Conservation (phyloP, 176 grass and related monocot species). For the Rhipidocladum racemiflorum region DNA sequence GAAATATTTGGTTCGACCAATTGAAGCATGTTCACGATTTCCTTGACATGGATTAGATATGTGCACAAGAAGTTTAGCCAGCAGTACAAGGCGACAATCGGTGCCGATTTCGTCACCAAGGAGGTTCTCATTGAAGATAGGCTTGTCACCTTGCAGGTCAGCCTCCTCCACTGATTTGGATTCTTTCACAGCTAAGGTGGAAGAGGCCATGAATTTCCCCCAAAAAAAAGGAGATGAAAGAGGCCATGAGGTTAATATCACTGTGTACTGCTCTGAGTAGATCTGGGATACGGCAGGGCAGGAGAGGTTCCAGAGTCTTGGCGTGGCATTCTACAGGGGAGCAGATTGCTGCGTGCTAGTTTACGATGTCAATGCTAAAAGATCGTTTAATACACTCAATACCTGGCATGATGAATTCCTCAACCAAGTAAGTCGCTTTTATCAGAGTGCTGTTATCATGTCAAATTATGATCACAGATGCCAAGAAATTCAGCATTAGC, state of each 20-base stretch:
- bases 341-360: slow-evolving; percentile 91
- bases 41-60: slow-evolving; percentile 58
- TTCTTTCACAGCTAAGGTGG: not conserved
- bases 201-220: not conserved
- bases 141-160: slow-evolving; percentile 91
- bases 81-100: slow-evolving; percentile 96
- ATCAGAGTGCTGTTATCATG: not conserved
- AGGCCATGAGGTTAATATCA: not conserved
- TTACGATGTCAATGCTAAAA: slow-evolving; percentile 88
- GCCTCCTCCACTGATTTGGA: not conserved
- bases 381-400: slow-evolving; percentile 69
- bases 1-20: not conserved
- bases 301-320: slow-evolving; percentile 97
- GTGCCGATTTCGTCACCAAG: slow-evolving; percentile 97
- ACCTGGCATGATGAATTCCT: slow-evolving; percentile 96
- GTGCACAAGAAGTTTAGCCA: slow-evolving; percentile 96
- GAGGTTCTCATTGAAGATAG: slow-evolving; percentile 85
- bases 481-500: not conserved
- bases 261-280: slow-evolving; percentile 32
- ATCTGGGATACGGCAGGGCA: slow-evolving; percentile 98
- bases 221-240: not conserved
- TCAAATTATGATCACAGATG: not conserved
- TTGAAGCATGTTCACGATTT: not conserved
- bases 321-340: slow-evolving; percentile 94
- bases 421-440: slow-evolving; percentile 57